Base-by-base conservation (phyloP, 768 basidiomycete genomes). In the Pleurotus djamor region DNA sequence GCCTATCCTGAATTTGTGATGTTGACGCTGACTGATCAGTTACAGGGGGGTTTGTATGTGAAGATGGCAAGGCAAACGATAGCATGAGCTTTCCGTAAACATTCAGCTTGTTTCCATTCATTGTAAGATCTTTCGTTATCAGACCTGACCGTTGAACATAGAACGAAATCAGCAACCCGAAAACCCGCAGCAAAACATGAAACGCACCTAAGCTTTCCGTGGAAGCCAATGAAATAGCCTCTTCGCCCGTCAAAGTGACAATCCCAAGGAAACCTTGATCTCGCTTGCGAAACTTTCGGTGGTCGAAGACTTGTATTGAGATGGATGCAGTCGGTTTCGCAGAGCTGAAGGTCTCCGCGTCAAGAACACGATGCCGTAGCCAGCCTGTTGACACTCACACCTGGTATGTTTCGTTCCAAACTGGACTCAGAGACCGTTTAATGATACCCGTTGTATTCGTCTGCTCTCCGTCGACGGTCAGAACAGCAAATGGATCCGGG, bases 371-470 rank as follows among this genome's bases (percentile, higher is more conserved):
- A 57, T 16, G 59, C 28, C 58, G 48, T 54, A 60, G 64, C 58
- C 63, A 28, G 21, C 21, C 21, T 28, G 21, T 16, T 36, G 17
- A 43, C 12, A 75, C 89, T 71, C 62, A 94, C 92, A 95, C 81
- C 68, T 94, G 91, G 67, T 94, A 94, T 58, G 85, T 81, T 70
- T 94, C 90, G 64, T 87, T 90, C 92, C 92, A 94, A n/a, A 84
- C 77, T 8, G 92, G 88, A 63, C 77, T 87, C 62, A 90, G 74
- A 0, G 84, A 81, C 65, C 81, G 85, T 72, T 83, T 89, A 71
- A 87, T 77, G 58, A 89, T 84, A 50, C 82, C 79, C 1, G 93
- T 94, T 28, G 90, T 89, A 69, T 83, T 85, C 12, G 89, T 89
- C 71, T 94, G 89, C 65, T 92, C 87, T 49, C 86, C 88, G 67